Evolutionary conservation across 208 protist species (phyloP).

Genomic region (Leptomonas pyrrhocoris): DNA sequence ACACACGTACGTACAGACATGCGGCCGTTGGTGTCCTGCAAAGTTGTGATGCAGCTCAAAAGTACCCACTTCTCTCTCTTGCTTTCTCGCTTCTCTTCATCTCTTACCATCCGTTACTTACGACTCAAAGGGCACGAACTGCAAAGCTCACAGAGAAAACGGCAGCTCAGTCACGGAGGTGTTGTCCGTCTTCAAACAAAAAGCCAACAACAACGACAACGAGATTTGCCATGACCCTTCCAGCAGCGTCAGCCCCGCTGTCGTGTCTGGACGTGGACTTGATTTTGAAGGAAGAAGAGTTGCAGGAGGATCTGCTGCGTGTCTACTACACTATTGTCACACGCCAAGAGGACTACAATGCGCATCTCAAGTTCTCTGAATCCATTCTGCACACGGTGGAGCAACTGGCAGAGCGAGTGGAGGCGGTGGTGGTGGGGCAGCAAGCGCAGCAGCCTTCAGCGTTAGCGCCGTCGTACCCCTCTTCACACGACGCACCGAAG

Average conservation of each 20-base stretch:
- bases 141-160: too few relatives aligned
- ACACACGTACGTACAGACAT: too few relatives aligned
- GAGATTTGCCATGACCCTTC: too few relatives aligned
- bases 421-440: background rate
- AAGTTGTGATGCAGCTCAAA: too few relatives aligned
- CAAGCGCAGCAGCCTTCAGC: background rate
- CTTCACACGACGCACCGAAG: background rate
- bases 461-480: background rate
- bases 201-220: too few relatives aligned
- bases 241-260: background rate
- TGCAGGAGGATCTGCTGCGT: slow-evolving; percentile 25
- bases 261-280: slow-evolving; percentile 17
- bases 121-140: too few relatives aligned
- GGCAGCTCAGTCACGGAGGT: too few relatives aligned
- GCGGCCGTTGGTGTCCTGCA: too few relatives aligned
- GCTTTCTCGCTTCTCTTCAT: too few relatives aligned
- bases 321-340: slow-evolving; percentile 24
- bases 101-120: too few relatives aligned
- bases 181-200: too few relatives aligned
- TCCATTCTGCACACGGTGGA: slow-evolving; percentile 20
- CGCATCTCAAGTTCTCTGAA: slow-evolving; percentile 11
- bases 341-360: slow-evolving; percentile 15
- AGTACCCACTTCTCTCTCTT: too few relatives aligned
- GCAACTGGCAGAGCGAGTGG: slow-evolving; percentile 20
- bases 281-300: slow-evolving; percentile 21